Percentiles rank a stretch among this genome's conserved stretches.
Conservation (phyloP, 331 rosid genomes). For the Spiraea crenata region DNA sequence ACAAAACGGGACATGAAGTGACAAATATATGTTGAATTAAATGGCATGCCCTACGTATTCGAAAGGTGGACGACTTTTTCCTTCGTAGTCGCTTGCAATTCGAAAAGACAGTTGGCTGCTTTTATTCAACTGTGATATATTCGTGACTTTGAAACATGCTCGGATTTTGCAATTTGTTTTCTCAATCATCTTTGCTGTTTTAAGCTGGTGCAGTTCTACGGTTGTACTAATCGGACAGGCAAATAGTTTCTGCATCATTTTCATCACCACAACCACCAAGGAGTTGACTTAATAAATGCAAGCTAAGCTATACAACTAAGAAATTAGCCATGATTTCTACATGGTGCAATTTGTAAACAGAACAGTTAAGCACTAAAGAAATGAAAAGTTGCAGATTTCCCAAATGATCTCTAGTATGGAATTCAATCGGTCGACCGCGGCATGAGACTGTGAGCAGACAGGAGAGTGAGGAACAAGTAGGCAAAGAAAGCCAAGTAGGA, state of each 20-base stretch:
- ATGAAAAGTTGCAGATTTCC: not conserved
- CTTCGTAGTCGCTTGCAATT: too few species aligned
- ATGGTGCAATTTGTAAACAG: not conserved
- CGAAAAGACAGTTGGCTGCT: too few species aligned
- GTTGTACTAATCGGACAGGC: too few species aligned
- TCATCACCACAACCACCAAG: not conserved
- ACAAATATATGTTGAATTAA: not conserved
- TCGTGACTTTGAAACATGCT: too few species aligned
- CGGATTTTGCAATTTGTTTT: too few species aligned
- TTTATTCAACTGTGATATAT: too few species aligned
- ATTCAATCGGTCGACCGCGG: not conserved
- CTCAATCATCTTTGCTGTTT: too few species aligned
- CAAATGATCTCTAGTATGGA: too few species aligned
- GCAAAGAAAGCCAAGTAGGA: constrained; percentile 57
- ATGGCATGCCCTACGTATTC: not conserved
- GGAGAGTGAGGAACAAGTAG: constrained; percentile 44
- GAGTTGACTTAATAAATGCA: not conserved
- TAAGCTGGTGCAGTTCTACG: too few species aligned
- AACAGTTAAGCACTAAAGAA: too few species aligned
- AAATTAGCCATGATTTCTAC: not conserved
- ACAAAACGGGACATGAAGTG: not conserved
- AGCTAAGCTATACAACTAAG: not conserved
- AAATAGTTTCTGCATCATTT: too few species aligned
- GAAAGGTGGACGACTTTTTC: too few species aligned
- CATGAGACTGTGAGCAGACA: constrained; percentile 37